These are phyloP conservation scores for Cladosporium phlei DNA, from an alignment of 2,329 filamentous ascomycete species.

Conservation along the genomic window DNA sequence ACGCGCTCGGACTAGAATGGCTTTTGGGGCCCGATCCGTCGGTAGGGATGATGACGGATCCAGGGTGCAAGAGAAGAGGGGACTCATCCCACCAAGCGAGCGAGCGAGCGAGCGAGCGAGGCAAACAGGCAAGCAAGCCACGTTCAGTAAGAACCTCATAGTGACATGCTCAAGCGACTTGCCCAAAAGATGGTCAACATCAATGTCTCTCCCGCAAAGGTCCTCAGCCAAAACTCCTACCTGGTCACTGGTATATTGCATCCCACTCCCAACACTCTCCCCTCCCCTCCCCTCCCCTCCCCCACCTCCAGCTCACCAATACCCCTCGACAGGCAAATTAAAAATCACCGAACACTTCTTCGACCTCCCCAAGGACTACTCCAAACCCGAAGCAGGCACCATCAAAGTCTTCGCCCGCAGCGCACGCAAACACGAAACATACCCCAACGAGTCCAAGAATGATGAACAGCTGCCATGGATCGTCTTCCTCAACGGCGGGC, in stretches of 20 bases:
- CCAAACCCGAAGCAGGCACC: constrained; percentile 53
- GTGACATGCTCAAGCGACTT: constrained; percentile 25
- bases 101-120: too few species aligned
- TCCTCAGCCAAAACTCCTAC: constrained; percentile 43
- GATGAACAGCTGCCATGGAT: constrained; percentile 54
- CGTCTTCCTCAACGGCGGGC: constrained; percentile 79
- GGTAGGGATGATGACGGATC: too few species aligned
- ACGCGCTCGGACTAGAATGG: too few species aligned
- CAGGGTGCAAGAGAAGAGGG: background rate
- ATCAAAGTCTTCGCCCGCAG: constrained; percentile 75
- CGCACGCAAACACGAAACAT: constrained; percentile 60
- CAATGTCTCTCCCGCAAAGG: constrained; percentile 41
- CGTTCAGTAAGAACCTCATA: too few species aligned
- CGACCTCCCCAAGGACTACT: constrained; percentile 76
- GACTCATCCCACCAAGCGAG: constrained; percentile 4
- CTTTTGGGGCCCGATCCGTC: too few species aligned
- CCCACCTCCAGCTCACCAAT: background rate
- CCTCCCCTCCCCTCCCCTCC: background rate
- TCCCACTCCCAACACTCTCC: background rate
- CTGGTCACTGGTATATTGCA: constrained; percentile 37
- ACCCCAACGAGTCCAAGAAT: constrained; percentile 45
- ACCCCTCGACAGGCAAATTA: constrained; percentile 65
- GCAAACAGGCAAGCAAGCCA: too few species aligned
- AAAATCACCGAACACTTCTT: constrained; percentile 79
- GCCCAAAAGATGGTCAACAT: constrained; percentile 25